A percentile compares a stretch with the other conserved stretches of the same genome.
phyloP scores from a whole-genome alignment of 495 filamentous ascomycete species.

The Neurospora terricola region DNA sequence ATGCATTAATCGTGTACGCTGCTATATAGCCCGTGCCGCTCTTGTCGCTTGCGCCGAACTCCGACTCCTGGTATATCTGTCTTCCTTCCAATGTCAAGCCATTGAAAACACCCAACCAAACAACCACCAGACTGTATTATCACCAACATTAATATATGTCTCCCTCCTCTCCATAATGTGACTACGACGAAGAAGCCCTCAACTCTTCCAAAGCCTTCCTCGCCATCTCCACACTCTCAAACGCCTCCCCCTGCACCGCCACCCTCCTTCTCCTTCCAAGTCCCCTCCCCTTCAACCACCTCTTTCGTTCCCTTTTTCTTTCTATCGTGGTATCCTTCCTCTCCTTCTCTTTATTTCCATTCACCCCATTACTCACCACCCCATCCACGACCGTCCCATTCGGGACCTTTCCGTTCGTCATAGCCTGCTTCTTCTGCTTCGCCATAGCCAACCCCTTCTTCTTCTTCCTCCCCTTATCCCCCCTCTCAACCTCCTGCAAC shows the following conservation, averaged over 20 bases:
- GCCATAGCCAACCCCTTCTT: background rate
- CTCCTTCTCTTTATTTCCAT: too few species aligned
- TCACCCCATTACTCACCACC: conserved; percentile 5
- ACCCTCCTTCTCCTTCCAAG: conserved; percentile 2
- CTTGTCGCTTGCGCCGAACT: background rate
- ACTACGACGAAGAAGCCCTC: background rate
- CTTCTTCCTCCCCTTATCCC: conserved; percentile 17
- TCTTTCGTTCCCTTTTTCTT: conserved; percentile 13
- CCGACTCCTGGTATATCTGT: background rate
- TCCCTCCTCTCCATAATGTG: conserved; percentile 6
- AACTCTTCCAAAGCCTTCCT: conserved; percentile 32
- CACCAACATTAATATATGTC: conserved; percentile 13
- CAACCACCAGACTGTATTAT: background rate
- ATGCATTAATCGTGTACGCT: background rate
- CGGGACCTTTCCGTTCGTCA: too few species aligned
- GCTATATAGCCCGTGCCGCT: background rate
- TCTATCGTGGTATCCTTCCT: background rate
- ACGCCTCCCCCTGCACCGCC: conserved; percentile 25
- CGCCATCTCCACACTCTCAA: conserved; percentile 36
- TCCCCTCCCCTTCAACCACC: background rate
- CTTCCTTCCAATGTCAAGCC: background rate
- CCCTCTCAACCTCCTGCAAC: conserved; percentile 27
- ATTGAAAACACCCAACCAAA: background rate
- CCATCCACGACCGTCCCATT: too few species aligned
- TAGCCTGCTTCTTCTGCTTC: too few species aligned